These are phyloP conservation scores for Zygosaccharomyces pseudobailii DNA, from an alignment of 1,139 yeast species.

Conservation along the genomic window DNA sequence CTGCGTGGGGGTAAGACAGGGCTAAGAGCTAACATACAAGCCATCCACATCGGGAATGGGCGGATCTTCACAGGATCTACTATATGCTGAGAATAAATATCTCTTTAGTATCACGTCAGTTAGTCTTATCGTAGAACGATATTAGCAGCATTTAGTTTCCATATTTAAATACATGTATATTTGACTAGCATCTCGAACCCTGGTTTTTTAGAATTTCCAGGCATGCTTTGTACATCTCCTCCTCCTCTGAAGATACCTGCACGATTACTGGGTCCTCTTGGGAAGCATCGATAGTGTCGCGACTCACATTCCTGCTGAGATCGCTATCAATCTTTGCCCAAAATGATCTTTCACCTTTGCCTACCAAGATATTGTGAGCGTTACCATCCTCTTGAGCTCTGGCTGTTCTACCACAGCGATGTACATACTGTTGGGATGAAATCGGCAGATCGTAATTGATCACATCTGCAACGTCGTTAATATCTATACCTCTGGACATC, in stretches of 20 bases:
- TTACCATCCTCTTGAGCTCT: constrained; percentile 78
- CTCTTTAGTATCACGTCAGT: too few species aligned
- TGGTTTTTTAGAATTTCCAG: constrained; percentile 36
- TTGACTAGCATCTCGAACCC: not conserved
- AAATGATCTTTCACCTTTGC: constrained; percentile 64
- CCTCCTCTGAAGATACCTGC: constrained; percentile 28
- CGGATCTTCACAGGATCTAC: too few species aligned
- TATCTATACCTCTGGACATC: constrained; percentile 91
- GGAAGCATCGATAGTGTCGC: constrained; percentile 11
- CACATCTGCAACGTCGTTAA: constrained; percentile 65
- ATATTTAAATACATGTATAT: not conserved
- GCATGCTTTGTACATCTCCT: constrained; percentile 41
- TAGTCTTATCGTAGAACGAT: too few species aligned
- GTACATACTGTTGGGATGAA: constrained; percentile 87
- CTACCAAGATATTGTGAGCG: constrained; percentile 66
- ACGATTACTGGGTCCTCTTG: constrained; percentile 16
- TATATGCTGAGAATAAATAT: too few species aligned
- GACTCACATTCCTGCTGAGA: constrained; percentile 33
- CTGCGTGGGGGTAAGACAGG: constrained; percentile 6
- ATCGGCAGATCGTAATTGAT: constrained; percentile 87
- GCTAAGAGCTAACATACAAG: not conserved
- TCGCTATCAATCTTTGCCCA: constrained; percentile 55
- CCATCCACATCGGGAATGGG: too few species aligned
- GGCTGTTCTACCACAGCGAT: constrained; percentile 95
- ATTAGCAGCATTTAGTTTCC: not conserved